Evolutionary conservation across 306 rosid species (phyloP), one percentile per base, ranked within the genome.

Genomic region (Prosopis cineraria): DNA sequence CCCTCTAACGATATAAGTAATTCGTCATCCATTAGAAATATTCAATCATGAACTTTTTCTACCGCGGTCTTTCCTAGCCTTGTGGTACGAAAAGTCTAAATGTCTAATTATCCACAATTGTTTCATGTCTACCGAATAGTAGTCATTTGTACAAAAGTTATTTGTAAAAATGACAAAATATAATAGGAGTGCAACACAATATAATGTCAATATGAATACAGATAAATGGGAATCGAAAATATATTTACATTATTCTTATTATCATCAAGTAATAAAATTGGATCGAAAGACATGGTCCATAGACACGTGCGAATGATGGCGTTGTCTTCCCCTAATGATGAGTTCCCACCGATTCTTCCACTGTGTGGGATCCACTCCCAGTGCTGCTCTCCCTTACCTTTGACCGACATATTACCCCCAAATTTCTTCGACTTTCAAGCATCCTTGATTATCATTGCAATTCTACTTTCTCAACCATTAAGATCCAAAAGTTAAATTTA

Each of bases 251-350:
- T n/a, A n/a, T n/a, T n/a, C n/a, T n/a, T n/a, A n/a, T n/a, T n/a
- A n/a, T n/a, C n/a, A n/a, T n/a, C n/a, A n/a, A n/a, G n/a, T n/a
- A n/a, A n/a, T n/a, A n/a, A n/a, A n/a, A n/a, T n/a, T n/a, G 59
- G 59, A 52, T 6, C 5, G 67, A 60, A 29, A 60, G 20, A 16
- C 41, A 82, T 86, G 97, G 90, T 86, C 91, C 92, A 88, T 87
- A 20, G 83, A 89, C 96, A 87, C 94, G 97, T 92, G 97, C 93
- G 78, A 90, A 92, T 92, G 92, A 94, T 90, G 91, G 79, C 87
- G 29, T 52, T 89, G 89, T 90, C 89, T 84, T 81, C 70, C 44
- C 24, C 66, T 87, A 85, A 91, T 91, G 93, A 93, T 94, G 90
- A 69, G 73, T 82, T 90, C 78, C 84, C 96, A 91, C 95, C 96